These are phyloP conservation scores for Alisma plantagoaquatica DNA, from an alignment of 106 monocot genomes.

Conservation along the genomic window DNA sequence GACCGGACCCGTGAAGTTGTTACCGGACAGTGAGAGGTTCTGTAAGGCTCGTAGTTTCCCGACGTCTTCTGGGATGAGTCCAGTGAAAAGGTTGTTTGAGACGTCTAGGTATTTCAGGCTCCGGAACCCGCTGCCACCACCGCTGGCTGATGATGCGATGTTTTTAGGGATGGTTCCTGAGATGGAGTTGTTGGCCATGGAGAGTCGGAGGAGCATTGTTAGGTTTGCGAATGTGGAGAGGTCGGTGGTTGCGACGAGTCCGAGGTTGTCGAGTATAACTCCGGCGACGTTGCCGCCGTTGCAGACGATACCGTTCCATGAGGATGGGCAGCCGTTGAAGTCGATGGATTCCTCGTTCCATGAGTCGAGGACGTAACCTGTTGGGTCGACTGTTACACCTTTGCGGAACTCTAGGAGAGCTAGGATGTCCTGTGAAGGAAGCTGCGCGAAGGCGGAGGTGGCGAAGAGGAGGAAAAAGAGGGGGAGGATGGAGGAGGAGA, in stretches of 20 bases:
- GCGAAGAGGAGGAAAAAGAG: no score
- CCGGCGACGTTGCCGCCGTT: constrained; percentile 58
- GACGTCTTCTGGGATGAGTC: constrained; percentile 41
- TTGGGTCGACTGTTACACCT: constrained; percentile 67
- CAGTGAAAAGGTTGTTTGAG: constrained; percentile 70
- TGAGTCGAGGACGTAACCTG: constrained; percentile 67
- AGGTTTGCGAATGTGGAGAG: constrained; percentile 53
- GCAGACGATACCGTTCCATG: constrained; percentile 94
- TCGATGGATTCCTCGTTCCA: constrained; percentile 97
- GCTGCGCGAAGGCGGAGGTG: constrained; percentile 35
- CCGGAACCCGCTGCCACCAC: constrained; percentile 33
- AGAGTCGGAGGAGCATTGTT: constrained; percentile 61
- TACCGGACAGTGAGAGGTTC: constrained; percentile 67
- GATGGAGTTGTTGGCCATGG: constrained; percentile 64
- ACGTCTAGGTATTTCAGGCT: constrained; percentile 69
- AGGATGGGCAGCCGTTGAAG: constrained; percentile 89
- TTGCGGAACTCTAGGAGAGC: constrained; percentile 89
- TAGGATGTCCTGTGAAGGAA: constrained; percentile 71
- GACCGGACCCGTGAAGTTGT: constrained; percentile 69
- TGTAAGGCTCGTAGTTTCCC: constrained; percentile 57
- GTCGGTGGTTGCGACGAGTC: constrained; percentile 37
- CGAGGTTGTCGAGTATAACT: constrained; percentile 54
- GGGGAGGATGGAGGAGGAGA: no score
- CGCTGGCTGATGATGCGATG: no score
- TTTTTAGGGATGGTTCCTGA: constrained; percentile 38